Percentiles rank a stretch among this genome's conserved stretches.
phyloP scores from a whole-genome alignment of 2,329 filamentous ascomycete species.

The Trichophyton benhamiae region DNA sequence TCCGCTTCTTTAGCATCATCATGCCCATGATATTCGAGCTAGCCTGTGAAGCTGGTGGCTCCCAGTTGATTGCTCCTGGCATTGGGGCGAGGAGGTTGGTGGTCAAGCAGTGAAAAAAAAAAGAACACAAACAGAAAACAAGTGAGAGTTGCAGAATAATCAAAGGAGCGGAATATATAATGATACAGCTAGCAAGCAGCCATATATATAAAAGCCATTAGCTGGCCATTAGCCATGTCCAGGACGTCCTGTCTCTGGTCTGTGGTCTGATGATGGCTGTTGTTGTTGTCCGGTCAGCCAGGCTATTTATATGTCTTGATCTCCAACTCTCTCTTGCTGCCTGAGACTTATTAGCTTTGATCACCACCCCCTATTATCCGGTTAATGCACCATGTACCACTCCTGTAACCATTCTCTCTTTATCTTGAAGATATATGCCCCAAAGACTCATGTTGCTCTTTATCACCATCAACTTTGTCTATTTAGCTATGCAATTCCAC shows the following conservation, averaged over 20 bases:
- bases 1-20: constrained; percentile 3
- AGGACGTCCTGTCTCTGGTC: background rate
- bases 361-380: too few species aligned
- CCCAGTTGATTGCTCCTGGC: background rate
- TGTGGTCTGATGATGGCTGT: background rate
- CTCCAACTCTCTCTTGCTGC: background rate
- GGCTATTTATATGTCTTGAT: background rate
- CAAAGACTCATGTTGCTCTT: too few species aligned
- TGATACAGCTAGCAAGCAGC: background rate
- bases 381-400: too few species aligned
- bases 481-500: too few species aligned
- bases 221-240: background rate
- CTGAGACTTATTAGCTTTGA: too few species aligned
- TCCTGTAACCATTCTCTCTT: too few species aligned
- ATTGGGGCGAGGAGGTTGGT: background rate
- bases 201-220: background rate
- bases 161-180: background rate
- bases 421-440: too few species aligned
- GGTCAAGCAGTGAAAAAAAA: background rate
- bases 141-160: background rate
- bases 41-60: background rate
- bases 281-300: background rate
- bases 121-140: background rate
- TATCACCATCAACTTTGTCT: too few species aligned
- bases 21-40: background rate